Percentiles rank a stretch among this genome's conserved stretches.
phyloP scores from a whole-genome alignment of 2,329 filamentous ascomycete genomes.

The Alternaria metachromatica region DNA sequence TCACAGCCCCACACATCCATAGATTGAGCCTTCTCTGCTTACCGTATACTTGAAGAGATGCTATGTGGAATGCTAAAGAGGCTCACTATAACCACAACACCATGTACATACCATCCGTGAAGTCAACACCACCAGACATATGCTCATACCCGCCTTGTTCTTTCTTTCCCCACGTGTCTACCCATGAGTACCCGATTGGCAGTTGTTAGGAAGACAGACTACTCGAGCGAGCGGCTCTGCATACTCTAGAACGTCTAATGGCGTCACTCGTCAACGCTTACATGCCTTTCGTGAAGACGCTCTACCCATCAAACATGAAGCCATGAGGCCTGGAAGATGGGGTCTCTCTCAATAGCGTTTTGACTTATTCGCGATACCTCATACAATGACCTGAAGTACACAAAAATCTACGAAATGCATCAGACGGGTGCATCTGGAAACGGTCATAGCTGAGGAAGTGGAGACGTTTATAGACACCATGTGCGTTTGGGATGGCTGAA shows the following conservation, averaged over 20 bases:
- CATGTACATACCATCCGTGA: background rate
- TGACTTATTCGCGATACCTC: background rate
- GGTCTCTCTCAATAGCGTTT: background rate
- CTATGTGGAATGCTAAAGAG: background rate
- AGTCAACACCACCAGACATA: background rate
- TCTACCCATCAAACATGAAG: background rate
- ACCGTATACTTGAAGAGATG: background rate
- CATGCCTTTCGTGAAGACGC: background rate
- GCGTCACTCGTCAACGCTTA: background rate
- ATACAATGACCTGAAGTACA: background rate
- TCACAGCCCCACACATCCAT: background rate
- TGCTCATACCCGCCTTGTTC: background rate
- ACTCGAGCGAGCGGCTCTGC: background rate
- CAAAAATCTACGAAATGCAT: background rate
- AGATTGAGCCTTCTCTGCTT: background rate
- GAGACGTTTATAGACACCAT: background rate
- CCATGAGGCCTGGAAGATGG: background rate
- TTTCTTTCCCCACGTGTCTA: background rate
- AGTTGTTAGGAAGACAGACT: background rate
- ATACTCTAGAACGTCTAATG: background rate
- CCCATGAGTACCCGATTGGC: background rate
- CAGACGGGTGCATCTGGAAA: background rate
- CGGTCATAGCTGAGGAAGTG: background rate
- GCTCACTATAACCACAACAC: background rate
- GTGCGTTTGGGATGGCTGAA: background rate